Evolutionary conservation across 2,329 filamentous ascomycete species (phyloP).

Genomic region (Byssochlamys sp.): DNA sequence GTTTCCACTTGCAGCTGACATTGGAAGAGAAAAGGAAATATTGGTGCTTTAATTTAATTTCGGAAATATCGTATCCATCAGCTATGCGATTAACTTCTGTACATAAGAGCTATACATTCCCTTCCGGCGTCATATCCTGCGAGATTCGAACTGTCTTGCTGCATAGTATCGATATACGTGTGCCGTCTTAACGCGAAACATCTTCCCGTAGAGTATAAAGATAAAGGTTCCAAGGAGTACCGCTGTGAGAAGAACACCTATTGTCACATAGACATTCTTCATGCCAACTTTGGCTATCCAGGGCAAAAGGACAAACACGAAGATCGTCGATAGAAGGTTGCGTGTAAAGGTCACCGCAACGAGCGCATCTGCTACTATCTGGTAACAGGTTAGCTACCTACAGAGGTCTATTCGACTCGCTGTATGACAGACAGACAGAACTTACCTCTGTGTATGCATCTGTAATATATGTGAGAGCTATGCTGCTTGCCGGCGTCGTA

Average conservation of each 20-base stretch:
- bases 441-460: slow-evolving; percentile 13
- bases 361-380: slow-evolving; percentile 41
- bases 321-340: slow-evolving; percentile 35
- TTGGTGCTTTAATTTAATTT: too few relatives aligned
- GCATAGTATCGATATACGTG: slow-evolving; percentile 28
- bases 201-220: slow-evolving; percentile 18
- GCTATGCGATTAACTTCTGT: too few relatives aligned
- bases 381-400: neutral
- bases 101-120: neutral
- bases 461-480: neutral
- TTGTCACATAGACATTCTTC: slow-evolving; percentile 34
- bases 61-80: too few relatives aligned
- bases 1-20: too few relatives aligned
- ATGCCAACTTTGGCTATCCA: slow-evolving; percentile 29
- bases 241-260: slow-evolving; percentile 26
- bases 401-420: neutral
- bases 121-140: neutral
- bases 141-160: slow-evolving; percentile 14
- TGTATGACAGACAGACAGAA: neutral
- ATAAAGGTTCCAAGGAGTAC: neutral
- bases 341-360: slow-evolving; percentile 38
- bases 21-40: too few relatives aligned
- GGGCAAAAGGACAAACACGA: slow-evolving; percentile 39
- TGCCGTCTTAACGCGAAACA: slow-evolving; percentile 21
- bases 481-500: neutral